Percentiles rank a stretch among this genome's conserved stretches.
These are phyloP conservation scores for Globomyces pollinis-pini DNA, from an alignment of 192 early-diverging fungal species.

Conservation along the genomic window DNA sequence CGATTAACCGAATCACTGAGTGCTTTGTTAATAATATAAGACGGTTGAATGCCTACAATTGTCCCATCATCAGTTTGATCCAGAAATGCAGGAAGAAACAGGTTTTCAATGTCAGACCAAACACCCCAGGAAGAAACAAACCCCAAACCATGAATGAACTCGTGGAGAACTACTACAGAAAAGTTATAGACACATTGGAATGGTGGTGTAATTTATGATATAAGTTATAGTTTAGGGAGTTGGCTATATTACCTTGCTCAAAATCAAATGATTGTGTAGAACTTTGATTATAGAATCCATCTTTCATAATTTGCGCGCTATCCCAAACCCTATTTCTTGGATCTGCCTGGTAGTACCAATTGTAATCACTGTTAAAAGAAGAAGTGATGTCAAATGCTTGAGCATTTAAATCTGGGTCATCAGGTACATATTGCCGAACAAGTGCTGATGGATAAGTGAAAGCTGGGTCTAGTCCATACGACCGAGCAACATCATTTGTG, in stretches of 20 bases:
- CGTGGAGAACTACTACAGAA: constrained; percentile 21
- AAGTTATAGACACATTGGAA: no score
- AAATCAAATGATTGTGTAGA: constrained; percentile 2
- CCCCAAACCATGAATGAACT: constrained; percentile 39
- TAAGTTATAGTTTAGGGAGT: no score
- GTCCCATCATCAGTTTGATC: constrained; percentile 1
- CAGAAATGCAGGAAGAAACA: constrained; percentile 18
- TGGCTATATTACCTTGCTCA: background rate
- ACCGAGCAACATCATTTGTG: no score
- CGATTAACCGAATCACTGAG: constrained; percentile 19
- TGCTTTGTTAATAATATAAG: constrained; percentile 28
- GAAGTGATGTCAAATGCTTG: constrained; percentile 23
- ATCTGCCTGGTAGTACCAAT: constrained; percentile 30
- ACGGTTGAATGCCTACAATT: constrained; percentile 13
- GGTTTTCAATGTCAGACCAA: background rate
- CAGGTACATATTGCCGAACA: constrained; percentile 25
- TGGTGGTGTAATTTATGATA: no score
- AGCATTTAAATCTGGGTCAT: background rate
- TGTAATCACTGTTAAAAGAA: constrained; percentile 28
- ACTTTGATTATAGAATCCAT: constrained; percentile 2
- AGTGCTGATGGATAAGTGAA: constrained; percentile 30
- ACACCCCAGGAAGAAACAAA: constrained; percentile 33
- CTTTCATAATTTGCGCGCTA: background rate
- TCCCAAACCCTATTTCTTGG: background rate
- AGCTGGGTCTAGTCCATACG: constrained; percentile 21